A percentile compares a stretch with the other conserved stretches of the same genome.
These are phyloP conservation scores for Peronospora destructor DNA, from an alignment of 352 stramenopile genomes.

Conservation along the genomic window DNA sequence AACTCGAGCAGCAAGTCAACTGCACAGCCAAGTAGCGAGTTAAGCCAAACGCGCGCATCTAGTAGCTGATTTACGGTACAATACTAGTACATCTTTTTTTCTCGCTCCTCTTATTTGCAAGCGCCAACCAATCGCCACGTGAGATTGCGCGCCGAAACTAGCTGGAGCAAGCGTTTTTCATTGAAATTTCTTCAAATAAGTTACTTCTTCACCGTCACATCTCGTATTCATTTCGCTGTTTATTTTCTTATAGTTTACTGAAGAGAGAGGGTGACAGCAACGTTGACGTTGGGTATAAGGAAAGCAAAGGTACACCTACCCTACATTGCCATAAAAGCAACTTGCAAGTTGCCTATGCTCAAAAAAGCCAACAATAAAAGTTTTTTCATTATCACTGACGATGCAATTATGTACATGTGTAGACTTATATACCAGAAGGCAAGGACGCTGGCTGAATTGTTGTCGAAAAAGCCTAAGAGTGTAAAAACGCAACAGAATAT, in stretches of 20 bases:
- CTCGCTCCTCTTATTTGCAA: neutral
- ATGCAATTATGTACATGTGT: slow-evolving; percentile 9
- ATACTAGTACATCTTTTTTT: neutral
- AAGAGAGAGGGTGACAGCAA: slow-evolving; percentile 6
- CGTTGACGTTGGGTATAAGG: neutral
- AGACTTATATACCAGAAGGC: slow-evolving; percentile 6
- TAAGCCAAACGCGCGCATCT: neutral
- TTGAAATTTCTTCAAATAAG: slow-evolving; percentile 16
- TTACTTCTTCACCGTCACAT: slow-evolving; percentile 4
- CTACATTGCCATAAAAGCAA: slow-evolving; percentile 5
- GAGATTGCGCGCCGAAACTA: slow-evolving; percentile 5
- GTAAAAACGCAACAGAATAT: slow-evolving; percentile 13
- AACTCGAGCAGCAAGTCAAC: slow-evolving; percentile 21
- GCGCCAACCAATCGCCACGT: slow-evolving; percentile 1
- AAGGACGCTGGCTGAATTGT: slow-evolving; percentile 9
- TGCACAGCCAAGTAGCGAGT: neutral
- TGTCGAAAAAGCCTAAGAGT: neutral
- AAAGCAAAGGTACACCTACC: slow-evolving; percentile 7
- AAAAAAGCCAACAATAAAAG: slow-evolving; percentile 1
- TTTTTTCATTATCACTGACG: slow-evolving; percentile 16
- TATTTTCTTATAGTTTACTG: neutral
- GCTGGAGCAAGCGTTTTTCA: slow-evolving; percentile 22
- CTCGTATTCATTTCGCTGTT: neutral
- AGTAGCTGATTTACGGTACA: slow-evolving; percentile 15
- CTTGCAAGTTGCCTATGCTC: slow-evolving; percentile 10